Base-by-base conservation (phyloP, 805 yeast genomes). In the Maudiozyma turicensis region DNA sequence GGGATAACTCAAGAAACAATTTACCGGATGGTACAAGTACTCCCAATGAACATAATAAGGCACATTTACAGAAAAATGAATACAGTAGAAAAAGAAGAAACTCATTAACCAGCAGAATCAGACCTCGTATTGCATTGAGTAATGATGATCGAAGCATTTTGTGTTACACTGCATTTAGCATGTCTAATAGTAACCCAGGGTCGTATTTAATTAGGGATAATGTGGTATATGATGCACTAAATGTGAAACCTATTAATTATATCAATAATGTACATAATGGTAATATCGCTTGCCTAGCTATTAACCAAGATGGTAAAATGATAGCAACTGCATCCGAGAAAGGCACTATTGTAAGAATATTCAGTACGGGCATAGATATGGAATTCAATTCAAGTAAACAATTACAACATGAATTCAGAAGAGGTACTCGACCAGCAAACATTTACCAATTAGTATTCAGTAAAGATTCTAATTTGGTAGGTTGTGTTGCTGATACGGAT, bases 401-500 rank as follows among this genome's bases (percentile, higher is more conserved):
- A 2, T 51, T 65, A 15, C 43, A 55, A 30, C 74, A 71, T 53
- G 88, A 83, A 58, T 82, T 81, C 58, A 70, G 90, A 56, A 71
- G 90, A 55, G 90, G 90, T 1, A 76, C 86, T 5, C 84, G 88
- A 58, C 84, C 86, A 2, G 82, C 95, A 10, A 73, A 71, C 48
- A 80, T 89, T 26, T 79, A 76, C 55, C 82, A 87, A 43, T 68
- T 89, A 48, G 71, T 75, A 38, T 88, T 89, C 66, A 82, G 84
- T 55, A 65, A 72, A 28, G 78, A 79, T 48, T 75, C 84, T 43
- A 71, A 73, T 1, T 72, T 82, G 48, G 70, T 90, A n/a, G 80
- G 84, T n/a, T 93, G 90, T 44, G 80, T 89, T 4, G 83, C 91
- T 39, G 80, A 88, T 35, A 84, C 95, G 11, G 95, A 84, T 32